Base-by-base conservation (phyloP, 1,284 basidiomycete species). In the Trichosporon ovoides region DNA sequence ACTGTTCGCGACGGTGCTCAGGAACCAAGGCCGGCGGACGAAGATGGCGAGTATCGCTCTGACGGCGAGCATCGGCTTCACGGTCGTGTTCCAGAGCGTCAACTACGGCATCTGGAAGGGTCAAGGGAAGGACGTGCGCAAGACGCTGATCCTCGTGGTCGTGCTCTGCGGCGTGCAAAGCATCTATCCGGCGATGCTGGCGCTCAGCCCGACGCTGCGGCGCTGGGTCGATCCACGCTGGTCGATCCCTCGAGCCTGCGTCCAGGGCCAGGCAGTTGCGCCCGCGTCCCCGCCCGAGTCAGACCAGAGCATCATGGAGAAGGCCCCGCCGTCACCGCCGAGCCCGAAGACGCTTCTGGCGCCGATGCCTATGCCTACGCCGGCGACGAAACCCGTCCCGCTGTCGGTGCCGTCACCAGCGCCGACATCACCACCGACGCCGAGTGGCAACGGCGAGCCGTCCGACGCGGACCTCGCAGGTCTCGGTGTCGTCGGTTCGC, bases 1-100 rank as follows among this genome's bases (percentile, higher is more conserved):
- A 0, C 24, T 77, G 6, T 76, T 72, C 65, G 74, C 76, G 22
- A 74, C 73, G 22, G 67, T 66, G 1, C 55, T 75, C 1, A 69
- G 76, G 1, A 64, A 67, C 14, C 71, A 73, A 53, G 76, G 76
- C 7, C 58, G 62, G 40, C 60, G 68, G 34, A 74, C 72, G 5
- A 75, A 74, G 60, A 56, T 66, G 20, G 67, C 68, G 5, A 67
- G 71, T 9, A 68, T 71, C 7, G 60, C 58, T 6, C 53, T 75
- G 20, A 68, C 65, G 1, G 68, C 66, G 52, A 63, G 70, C 1
- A 70, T 74, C 5, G 63, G 58, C 11, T 68, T 67, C 14, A 66
- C 68, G 0, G 57, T 70, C 24, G n/a, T 60, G 7, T 71, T 67
- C 60, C 70, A 72, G 28, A 63, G 61, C 7, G 60, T 72, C 2